Conservation (phyloP, 1,139 yeast species). For the Hansenula lynferdii region DNA sequence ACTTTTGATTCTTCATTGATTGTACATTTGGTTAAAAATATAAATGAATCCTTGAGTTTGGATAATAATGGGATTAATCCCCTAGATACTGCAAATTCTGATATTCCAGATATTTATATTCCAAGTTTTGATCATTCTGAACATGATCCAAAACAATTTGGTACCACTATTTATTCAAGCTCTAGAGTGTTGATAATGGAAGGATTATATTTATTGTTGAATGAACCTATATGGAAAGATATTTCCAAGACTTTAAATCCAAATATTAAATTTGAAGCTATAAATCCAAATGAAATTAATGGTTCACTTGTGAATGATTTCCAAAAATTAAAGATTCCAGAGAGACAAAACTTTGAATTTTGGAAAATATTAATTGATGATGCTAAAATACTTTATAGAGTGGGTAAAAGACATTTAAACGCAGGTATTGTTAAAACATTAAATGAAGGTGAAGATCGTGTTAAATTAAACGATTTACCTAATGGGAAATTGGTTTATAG, state of each 20-base stretch:
- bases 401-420: slow-evolving; percentile 64
- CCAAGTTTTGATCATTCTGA: slow-evolving; percentile 77
- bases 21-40: slow-evolving; percentile 11
- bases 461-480: slow-evolving; percentile 60
- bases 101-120: slow-evolving; percentile 35
- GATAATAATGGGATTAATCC: slow-evolving; percentile 4
- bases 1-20: slow-evolving; percentile 60
- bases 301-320: neutral
- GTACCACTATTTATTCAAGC: slow-evolving; percentile 34
- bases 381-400: slow-evolving; percentile 45
- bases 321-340: slow-evolving; percentile 8
- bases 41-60: slow-evolving; percentile 11
- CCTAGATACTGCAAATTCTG: slow-evolving; percentile 10
- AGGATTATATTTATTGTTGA: slow-evolving; percentile 55
- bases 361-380: slow-evolving; percentile 38
- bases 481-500: slow-evolving; percentile 57
- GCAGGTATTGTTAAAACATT: slow-evolving; percentile 58
- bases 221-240: slow-evolving; percentile 45
- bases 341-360: slow-evolving; percentile 14
- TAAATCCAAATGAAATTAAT: slow-evolving; percentile 1
- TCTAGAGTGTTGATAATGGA: slow-evolving; percentile 52
- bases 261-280: slow-evolving; percentile 1
- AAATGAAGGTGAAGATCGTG: slow-evolving; percentile 60
- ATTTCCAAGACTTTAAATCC: slow-evolving; percentile 27
- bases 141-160: slow-evolving; percentile 57